Percentiles rank a stretch among this genome's conserved stretches.
These are phyloP conservation scores for Alternaria sp. DNA, from an alignment of 2,329 filamentous ascomycete genomes.

Conservation along the genomic window DNA sequence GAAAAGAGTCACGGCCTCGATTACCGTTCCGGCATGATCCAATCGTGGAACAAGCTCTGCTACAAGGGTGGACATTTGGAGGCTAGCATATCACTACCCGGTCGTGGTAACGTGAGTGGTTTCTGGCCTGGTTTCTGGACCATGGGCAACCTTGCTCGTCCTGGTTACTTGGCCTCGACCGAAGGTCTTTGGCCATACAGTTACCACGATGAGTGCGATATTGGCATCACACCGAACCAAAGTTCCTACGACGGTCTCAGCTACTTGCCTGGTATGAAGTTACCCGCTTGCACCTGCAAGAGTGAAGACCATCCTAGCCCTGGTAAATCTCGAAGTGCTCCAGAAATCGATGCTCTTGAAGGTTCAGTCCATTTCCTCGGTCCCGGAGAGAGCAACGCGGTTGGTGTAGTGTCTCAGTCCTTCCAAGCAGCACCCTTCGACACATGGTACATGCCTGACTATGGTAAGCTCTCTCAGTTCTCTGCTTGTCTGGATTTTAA, in stretches of 20 bases:
- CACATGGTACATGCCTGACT: conserved; percentile 71
- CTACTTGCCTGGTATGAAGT: conserved; percentile 72
- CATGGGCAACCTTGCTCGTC: conserved; percentile 75
- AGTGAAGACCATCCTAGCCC: conserved; percentile 71
- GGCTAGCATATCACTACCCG: conserved; percentile 74
- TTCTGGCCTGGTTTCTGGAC: conserved; percentile 81
- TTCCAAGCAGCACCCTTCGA: conserved; percentile 75
- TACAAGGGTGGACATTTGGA: conserved; percentile 76
- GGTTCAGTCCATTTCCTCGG: conserved; percentile 67
- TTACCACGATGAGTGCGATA: conserved; percentile 73
- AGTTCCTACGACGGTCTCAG: conserved; percentile 72
- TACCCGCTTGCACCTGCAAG: conserved; percentile 72
- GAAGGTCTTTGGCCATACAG: conserved; percentile 79
- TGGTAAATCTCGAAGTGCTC: conserved; percentile 70
- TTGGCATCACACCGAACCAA: conserved; percentile 76
- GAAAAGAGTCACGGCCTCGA: conserved; percentile 71
- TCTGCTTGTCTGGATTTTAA: neutral
- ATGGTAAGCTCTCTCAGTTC: conserved; percentile 39
- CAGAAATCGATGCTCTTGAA: conserved; percentile 77
- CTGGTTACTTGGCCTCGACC: conserved; percentile 73
- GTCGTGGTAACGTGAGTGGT: conserved; percentile 70
- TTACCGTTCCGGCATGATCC: conserved; percentile 76
- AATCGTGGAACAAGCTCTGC: conserved; percentile 77
- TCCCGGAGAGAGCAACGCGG: conserved; percentile 58
- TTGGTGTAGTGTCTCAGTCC: conserved; percentile 71